A percentile compares a stretch with the other conserved stretches of the same genome.
These are phyloP conservation scores for Aspergillus taichungensis DNA, from an alignment of 495 filamentous ascomycete species.

Conservation along the genomic window DNA sequence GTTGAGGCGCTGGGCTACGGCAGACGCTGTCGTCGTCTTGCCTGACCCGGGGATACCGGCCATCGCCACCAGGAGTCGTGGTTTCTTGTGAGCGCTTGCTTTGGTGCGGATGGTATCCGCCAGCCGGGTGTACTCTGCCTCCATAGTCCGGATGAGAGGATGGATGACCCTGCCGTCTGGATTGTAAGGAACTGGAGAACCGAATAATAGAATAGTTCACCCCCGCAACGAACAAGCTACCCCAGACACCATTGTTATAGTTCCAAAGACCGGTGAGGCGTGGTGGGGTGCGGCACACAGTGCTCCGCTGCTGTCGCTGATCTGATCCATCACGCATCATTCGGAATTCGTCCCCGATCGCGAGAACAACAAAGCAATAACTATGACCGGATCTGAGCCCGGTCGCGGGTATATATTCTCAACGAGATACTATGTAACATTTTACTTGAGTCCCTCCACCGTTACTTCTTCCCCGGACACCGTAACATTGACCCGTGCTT, in stretches of 20 bases:
- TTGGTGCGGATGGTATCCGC: conserved; percentile 9
- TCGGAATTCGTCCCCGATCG: conserved; percentile 6
- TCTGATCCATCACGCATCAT: neutral
- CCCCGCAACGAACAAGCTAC: neutral
- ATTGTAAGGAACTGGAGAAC: too few species aligned
- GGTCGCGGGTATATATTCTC: too few species aligned
- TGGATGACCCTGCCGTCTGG: too few species aligned
- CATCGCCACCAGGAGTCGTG: conserved; percentile 30
- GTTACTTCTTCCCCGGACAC: neutral
- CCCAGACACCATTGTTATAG: too few species aligned
- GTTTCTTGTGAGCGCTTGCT: conserved; percentile 11
- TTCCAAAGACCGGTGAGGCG: neutral
- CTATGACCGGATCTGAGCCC: too few species aligned
- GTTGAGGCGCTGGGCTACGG: conserved; percentile 25
- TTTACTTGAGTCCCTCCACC: neutral
- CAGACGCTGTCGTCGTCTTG: conserved; percentile 38
- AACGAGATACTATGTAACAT: too few species aligned
- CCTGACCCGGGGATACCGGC: conserved; percentile 40
- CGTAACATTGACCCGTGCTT: neutral
- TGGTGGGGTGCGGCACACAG: conserved; percentile 21
- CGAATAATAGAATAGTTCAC: too few species aligned
- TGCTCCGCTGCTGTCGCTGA: conserved; percentile 13
- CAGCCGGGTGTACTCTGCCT: neutral
- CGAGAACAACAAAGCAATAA: too few species aligned
- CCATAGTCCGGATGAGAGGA: neutral